Evolutionary conservation across 495 filamentous ascomycete species (phyloP).

Genomic region (Aspergillus avenaceus): DNA sequence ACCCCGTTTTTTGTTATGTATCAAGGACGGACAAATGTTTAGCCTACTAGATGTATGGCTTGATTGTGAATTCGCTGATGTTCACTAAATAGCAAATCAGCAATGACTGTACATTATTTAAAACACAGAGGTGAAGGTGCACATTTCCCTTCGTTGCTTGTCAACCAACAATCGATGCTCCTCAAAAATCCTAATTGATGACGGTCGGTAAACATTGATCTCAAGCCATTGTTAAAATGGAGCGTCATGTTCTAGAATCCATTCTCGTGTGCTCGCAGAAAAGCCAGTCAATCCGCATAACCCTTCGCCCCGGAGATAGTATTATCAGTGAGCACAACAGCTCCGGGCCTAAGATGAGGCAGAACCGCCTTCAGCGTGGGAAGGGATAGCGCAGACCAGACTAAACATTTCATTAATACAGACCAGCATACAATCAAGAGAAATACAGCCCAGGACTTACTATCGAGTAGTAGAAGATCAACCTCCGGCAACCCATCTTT

Average conservation of each 20-base stretch:
- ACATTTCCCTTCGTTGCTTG: too few species aligned
- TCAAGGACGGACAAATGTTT: too few species aligned
- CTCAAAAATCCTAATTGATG: too few species aligned
- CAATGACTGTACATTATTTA: too few species aligned
- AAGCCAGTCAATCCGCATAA: slow-evolving; percentile 28
- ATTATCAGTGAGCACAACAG: slow-evolving; percentile 49
- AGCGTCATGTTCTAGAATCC: slow-evolving; percentile 27
- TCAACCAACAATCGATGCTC: too few species aligned
- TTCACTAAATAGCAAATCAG: too few species aligned
- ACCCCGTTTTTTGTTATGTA: too few species aligned
- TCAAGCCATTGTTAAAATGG: slow-evolving; percentile 27
- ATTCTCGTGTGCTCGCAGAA: slow-evolving; percentile 19
- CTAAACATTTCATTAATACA: slow-evolving; percentile 11
- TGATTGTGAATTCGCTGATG: too few species aligned
- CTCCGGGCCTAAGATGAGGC: slow-evolving; percentile 39
- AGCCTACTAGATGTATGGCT: too few species aligned
- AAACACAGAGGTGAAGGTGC: too few species aligned
- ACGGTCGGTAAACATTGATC: too few species aligned
- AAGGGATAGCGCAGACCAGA: slow-evolving; percentile 48
- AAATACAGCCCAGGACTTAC: slow-evolving; percentile 29
- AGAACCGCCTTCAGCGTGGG: slow-evolving; percentile 44
- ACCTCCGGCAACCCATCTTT: slow-evolving; percentile 35
- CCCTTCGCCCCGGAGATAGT: slow-evolving; percentile 24
- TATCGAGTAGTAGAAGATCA: slow-evolving; percentile 53
- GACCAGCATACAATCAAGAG: neutral